phyloP scores from a whole-genome alignment of 1,139 yeast genomes.

The Protomyces pachydermus region DNA sequence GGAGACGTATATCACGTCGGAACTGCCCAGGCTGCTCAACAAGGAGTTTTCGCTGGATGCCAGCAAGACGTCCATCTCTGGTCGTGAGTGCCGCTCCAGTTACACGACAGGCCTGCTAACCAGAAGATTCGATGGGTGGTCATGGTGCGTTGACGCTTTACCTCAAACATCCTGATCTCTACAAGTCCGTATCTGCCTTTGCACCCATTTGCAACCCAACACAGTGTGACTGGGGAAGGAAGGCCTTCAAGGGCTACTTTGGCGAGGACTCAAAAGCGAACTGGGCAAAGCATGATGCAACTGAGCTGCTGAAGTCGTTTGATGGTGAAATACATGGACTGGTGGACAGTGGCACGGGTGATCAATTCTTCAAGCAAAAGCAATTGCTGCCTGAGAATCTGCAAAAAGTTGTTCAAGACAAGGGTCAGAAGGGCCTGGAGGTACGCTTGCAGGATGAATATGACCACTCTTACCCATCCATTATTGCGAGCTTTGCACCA shows the following conservation, averaged over 20 bases:
- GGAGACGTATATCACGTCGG: slow-evolving; percentile 77
- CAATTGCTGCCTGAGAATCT: slow-evolving; percentile 78
- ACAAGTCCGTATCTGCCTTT: slow-evolving; percentile 82
- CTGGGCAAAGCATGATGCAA: slow-evolving; percentile 80
- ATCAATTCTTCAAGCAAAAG: slow-evolving; percentile 60
- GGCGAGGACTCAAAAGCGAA: slow-evolving; percentile 51
- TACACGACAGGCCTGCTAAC: slow-evolving; percentile 39
- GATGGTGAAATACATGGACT: slow-evolving; percentile 51
- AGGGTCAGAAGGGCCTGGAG: slow-evolving; percentile 57
- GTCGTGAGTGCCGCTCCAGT: not conserved
- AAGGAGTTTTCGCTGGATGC: slow-evolving; percentile 53
- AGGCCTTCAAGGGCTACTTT: slow-evolving; percentile 73
- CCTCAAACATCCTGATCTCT: slow-evolving; percentile 65
- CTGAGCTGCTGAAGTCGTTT: slow-evolving; percentile 58
- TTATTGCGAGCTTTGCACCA: slow-evolving; percentile 71
- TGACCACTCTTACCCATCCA: slow-evolving; percentile 79
- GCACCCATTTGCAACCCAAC: slow-evolving; percentile 83
- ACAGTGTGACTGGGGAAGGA: slow-evolving; percentile 77
- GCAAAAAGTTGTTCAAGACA: slow-evolving; percentile 56
- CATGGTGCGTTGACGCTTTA: slow-evolving; percentile 83
- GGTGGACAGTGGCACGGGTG: slow-evolving; percentile 78
- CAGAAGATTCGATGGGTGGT: slow-evolving; percentile 98
- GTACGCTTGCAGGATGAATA: slow-evolving; percentile 70
- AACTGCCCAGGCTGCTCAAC: slow-evolving; percentile 54
- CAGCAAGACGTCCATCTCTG: slow-evolving; percentile 52